Evolutionary conservation across 2,329 filamentous ascomycete genomes (phyloP).

Genomic region (Hypoxylon rubiginosum): DNA sequence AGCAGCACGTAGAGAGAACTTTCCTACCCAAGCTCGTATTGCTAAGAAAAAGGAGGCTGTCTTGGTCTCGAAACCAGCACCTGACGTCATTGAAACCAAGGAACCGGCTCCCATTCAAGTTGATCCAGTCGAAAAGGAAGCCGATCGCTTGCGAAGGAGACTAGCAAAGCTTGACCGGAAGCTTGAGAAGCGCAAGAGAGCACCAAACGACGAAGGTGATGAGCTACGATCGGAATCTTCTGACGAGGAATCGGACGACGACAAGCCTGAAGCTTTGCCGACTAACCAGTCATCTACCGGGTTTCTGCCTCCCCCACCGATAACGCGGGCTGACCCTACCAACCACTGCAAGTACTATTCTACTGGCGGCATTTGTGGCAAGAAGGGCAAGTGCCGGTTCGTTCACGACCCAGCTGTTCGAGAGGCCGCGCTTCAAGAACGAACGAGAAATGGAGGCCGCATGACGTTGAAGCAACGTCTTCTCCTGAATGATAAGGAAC

Average conservation of each 20-base stretch:
- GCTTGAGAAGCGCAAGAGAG: conserved; percentile 74
- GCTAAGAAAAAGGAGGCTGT: conserved; percentile 71
- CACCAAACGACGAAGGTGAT: conserved; percentile 75
- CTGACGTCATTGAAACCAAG: conserved; percentile 72
- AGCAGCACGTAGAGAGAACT: conserved; percentile 82
- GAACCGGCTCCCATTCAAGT: conserved; percentile 64
- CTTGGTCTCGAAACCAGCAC: conserved; percentile 60
- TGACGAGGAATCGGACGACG: conserved; percentile 68
- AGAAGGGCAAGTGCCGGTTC: conserved; percentile 82
- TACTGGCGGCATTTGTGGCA: conserved; percentile 76
- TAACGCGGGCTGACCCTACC: conserved; percentile 68
- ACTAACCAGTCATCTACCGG: conserved; percentile 58
- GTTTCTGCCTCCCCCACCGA: conserved; percentile 62
- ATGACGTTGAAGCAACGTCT: conserved; percentile 76
- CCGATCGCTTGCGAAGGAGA: conserved; percentile 73
- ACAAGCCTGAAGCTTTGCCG: conserved; percentile 70
- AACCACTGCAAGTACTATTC: conserved; percentile 80
- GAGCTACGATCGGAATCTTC: conserved; percentile 67
- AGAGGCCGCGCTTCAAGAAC: conserved; percentile 73
- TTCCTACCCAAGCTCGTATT: conserved; percentile 80
- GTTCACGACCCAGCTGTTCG: conserved; percentile 75
- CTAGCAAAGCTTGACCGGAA: conserved; percentile 79
- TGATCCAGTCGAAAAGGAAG: conserved; percentile 59
- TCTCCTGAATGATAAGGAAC: conserved; percentile 76
- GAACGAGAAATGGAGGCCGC: conserved; percentile 74